phyloP scores from a whole-genome alignment of 164 flowering plant genomes.

The Piper longum region DNA sequence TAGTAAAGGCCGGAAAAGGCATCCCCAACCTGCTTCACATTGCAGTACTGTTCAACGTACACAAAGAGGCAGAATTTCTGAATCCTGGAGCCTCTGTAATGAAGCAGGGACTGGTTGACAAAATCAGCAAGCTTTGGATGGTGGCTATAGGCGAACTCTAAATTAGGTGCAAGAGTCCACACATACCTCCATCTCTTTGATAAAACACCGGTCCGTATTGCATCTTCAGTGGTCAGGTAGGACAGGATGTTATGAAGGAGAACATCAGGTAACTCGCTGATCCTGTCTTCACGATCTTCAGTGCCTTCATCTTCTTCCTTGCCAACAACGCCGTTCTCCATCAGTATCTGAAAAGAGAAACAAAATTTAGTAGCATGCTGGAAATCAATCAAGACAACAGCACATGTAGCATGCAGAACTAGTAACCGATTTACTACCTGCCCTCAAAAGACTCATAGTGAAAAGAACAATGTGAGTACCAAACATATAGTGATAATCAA shows the following conservation, averaged over 20 bases:
- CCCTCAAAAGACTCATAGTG: too few species aligned
- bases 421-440: too few species aligned
- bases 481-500: too few species aligned
- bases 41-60: not conserved
- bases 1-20: not conserved
- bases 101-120: not conserved
- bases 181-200: not conserved
- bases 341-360: not conserved
- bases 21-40: not conserved
- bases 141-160: not conserved
- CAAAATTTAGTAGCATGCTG: not conserved
- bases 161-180: constrained; percentile 1
- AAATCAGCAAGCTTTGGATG: not conserved
- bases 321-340: not conserved
- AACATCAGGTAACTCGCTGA: not conserved
- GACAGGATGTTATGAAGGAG: constrained; percentile 2
- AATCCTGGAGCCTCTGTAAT: not conserved
- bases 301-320: not conserved
- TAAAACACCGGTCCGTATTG: not conserved
- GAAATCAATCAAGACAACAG: not conserved
- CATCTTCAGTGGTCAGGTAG: not conserved
- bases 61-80: not conserved
- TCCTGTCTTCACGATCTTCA: not conserved
- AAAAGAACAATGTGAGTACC: too few species aligned
- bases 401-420: not conserved